A percentile compares a stretch with the other conserved stretches of the same genome.
These are phyloP conservation scores for Haplosporangium gracile DNA, from an alignment of 192 early-diverging fungal species.

Conservation along the genomic window DNA sequence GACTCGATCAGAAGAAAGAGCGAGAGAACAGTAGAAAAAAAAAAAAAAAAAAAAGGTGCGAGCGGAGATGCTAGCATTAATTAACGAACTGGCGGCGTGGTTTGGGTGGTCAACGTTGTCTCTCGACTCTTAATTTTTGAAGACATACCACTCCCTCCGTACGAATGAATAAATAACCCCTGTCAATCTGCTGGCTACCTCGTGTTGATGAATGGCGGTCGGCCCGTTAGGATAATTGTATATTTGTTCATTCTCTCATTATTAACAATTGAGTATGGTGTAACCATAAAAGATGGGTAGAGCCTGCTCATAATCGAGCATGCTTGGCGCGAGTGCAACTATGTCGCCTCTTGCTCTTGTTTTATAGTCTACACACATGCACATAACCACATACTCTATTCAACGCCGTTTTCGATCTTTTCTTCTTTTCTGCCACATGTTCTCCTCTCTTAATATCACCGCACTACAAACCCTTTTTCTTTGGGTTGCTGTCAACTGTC, in stretches of 20 bases:
- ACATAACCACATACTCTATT: not conserved
- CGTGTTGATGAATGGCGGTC: not conserved
- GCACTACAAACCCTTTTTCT: not conserved
- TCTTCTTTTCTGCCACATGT: not conserved
- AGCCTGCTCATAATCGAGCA: constrained; percentile 2
- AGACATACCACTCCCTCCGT: too few species aligned
- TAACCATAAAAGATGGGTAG: not conserved
- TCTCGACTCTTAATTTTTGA: too few species aligned
- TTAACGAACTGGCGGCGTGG: not conserved
- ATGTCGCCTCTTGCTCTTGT: not conserved
- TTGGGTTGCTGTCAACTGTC: not conserved
- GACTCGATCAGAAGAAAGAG: not conserved
- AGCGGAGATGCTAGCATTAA: not conserved
- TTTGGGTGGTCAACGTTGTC: too few species aligned
- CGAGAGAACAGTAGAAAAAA: too few species aligned
- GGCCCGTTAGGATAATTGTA: not conserved
- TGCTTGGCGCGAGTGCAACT: not conserved
- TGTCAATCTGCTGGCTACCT: not conserved
- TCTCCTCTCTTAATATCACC: not conserved
- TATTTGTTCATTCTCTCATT: not conserved
- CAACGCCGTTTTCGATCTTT: not conserved
- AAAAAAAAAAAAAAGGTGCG: not conserved
- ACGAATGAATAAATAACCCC: too few species aligned
- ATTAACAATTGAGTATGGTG: not conserved
- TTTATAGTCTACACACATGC: not conserved